These are phyloP conservation scores for Ustilago lituana DNA, from an alignment of 1,284 basidiomycete genomes.

Conservation along the genomic window DNA sequence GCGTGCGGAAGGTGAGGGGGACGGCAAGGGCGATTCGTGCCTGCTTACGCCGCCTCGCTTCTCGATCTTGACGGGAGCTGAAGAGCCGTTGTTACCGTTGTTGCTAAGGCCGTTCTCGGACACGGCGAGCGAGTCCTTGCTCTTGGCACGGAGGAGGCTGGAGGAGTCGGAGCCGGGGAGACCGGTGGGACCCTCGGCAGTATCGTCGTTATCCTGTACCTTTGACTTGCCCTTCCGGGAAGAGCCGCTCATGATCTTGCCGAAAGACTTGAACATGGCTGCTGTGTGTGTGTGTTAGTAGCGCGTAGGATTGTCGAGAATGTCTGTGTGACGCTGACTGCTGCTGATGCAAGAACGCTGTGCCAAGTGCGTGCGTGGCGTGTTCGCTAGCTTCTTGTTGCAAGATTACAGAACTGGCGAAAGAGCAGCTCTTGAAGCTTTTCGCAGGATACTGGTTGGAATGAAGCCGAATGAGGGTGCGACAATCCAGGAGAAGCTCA, in stretches of 20 bases:
- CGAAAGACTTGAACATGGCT: slow-evolving; percentile 64
- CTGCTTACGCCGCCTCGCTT: slow-evolving; percentile 59
- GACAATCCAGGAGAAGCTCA: no score
- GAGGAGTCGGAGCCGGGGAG: slow-evolving; percentile 45
- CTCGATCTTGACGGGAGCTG: slow-evolving; percentile 54
- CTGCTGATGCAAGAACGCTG: no score
- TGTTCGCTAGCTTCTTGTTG: not conserved
- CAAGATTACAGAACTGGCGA: no score
- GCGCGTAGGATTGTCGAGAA: no score
- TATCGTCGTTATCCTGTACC: slow-evolving; percentile 40
- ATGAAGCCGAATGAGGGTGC: no score
- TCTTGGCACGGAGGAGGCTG: slow-evolving; percentile 31
- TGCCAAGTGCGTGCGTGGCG: not conserved
- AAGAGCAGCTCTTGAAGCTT: no score
- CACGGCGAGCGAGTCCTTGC: slow-evolving; percentile 34
- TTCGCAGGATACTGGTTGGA: no score
- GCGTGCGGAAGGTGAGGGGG: slow-evolving; percentile 53
- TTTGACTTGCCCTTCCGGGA: slow-evolving; percentile 63
- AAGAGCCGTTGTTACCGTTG: slow-evolving; percentile 20
- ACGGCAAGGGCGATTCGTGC: slow-evolving; percentile 60
- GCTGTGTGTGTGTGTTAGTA: no score
- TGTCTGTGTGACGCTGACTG: not conserved
- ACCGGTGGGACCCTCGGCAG: slow-evolving; percentile 25
- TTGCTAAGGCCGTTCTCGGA: slow-evolving; percentile 20
- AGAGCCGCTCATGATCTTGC: slow-evolving; percentile 63